Evolutionary conservation across 1,139 yeast genomes (phyloP).

Genomic region (Torulaspora globosa): DNA sequence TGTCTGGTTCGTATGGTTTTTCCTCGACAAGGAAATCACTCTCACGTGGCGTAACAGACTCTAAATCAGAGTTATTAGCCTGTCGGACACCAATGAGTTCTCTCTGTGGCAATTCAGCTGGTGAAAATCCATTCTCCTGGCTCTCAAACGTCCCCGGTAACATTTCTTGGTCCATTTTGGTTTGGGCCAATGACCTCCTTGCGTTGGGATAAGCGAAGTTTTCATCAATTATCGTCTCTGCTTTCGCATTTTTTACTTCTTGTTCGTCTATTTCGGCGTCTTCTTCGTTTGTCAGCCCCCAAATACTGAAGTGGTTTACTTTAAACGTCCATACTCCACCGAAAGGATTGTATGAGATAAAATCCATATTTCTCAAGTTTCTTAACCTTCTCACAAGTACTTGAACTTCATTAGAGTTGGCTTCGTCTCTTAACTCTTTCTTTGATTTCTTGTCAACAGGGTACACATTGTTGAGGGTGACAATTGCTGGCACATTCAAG

Average conservation of each 20-base stretch:
- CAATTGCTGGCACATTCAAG: conserved; percentile 78
- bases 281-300: conserved; percentile 80
- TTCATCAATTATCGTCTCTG: conserved; percentile 26
- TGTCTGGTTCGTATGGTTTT: conserved; percentile 65
- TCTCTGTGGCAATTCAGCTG: conserved; percentile 2
- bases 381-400: conserved; percentile 50
- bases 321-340: conserved; percentile 76
- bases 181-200: conserved; percentile 10
- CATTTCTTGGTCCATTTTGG: conserved; percentile 1
- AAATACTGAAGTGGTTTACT: conserved; percentile 87
- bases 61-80: conserved; percentile 26
- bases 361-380: conserved; percentile 64
- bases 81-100: conserved; percentile 11
- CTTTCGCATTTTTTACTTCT: conserved; percentile 37
- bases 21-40: conserved; percentile 46
- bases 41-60: conserved; percentile 26
- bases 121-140: conserved; percentile 1
- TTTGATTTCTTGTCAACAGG: conserved; percentile 44
- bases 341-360: conserved; percentile 72
- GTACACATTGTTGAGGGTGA: conserved; percentile 64
- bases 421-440: conserved; percentile 40
- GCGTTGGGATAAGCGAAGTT: conserved; percentile 15
- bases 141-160: conserved; percentile 15
- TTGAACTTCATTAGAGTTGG: conserved; percentile 42
- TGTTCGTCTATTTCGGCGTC: conserved; percentile 52